Base-by-base conservation (phyloP, 257 asterid species). In the Salvia miltiorrhiza region DNA sequence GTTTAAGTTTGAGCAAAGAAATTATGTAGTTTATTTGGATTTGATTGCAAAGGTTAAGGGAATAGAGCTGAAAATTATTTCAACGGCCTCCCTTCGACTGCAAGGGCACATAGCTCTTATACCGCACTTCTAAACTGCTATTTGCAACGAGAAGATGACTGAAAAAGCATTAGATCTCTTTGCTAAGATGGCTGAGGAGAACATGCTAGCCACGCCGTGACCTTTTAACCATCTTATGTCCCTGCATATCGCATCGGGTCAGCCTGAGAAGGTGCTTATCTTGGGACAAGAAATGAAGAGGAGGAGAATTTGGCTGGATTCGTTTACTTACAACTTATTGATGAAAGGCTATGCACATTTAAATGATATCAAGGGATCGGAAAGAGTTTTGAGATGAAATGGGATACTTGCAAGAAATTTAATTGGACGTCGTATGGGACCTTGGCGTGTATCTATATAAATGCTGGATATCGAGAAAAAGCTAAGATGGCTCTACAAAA, bases 121-220 rank as follows among this genome's bases (percentile, higher is more conserved):
- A 92, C 96, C 61, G 81, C 94, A 64, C 92, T 89, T 41, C 76
- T 92, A 52, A 82, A 84, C 73, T 72, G 94, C 84, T 92, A 87
- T n/a, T 64, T 92, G 98, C 41, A 71, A 41, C 19, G 86, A 75
- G 63, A 84, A 84, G 70, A 76, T 82, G 88, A 37, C 59, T 13
- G 89, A 87, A 50, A 77, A 87, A 78, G 92, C 96, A 9, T 63
- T 84, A 20, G 79, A 68, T 30, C 70, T 83, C 26, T 87, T 89
- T 47, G 44, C 72, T 21, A 75, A 73, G 71, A 89, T 92, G 96
- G 79, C 73, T 14, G 65, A 72, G 43, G 67, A 77, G 82, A 71
- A 81, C 1, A 76, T 87, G 75, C 59, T 76, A 40, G 16, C 47
- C 32, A 63, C n/a, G 7, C 43, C 94, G 0, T 32, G 83, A 78